A percentile compares a stretch with the other conserved stretches of the same genome.
Evolutionary conservation across 1,139 yeast genomes (phyloP).

Genomic region (Zygosaccharomyces pseudobailii): DNA sequence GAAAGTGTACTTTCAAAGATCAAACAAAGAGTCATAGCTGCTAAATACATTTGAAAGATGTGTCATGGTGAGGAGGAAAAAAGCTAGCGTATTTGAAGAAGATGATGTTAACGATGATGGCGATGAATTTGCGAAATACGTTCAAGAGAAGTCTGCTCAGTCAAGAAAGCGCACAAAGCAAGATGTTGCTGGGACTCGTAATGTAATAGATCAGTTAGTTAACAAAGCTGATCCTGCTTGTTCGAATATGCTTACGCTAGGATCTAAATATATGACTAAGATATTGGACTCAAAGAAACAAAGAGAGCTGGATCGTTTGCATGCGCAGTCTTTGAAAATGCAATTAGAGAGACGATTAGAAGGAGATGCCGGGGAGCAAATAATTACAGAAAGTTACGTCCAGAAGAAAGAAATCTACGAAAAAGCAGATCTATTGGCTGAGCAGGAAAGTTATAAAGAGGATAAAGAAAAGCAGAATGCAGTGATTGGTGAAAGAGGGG

Average conservation of each 20-base stretch:
- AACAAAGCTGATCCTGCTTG: not conserved
- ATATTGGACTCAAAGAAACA: constrained; percentile 16
- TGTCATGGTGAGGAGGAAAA: constrained; percentile 10
- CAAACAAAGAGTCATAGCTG: not conserved
- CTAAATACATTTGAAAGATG: not conserved
- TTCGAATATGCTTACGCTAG: not conserved
- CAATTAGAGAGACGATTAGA: constrained; percentile 10
- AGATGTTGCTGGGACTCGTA: constrained; percentile 3
- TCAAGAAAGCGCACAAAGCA: constrained; percentile 4
- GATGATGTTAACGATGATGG: constrained; percentile 11
- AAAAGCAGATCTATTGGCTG: constrained; percentile 10
- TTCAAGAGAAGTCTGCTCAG: constrained; percentile 11
- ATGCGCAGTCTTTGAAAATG: constrained; percentile 12
- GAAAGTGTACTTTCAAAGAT: not conserved
- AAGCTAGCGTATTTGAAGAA: constrained; percentile 12
- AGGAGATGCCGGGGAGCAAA: not conserved
- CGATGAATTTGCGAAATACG: constrained; percentile 11
- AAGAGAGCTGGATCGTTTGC: constrained; percentile 15
- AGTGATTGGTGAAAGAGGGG: constrained; percentile 2
- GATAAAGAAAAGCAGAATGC: not conserved
- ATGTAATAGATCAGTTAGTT: not conserved
- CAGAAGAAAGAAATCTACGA: constrained; percentile 12
- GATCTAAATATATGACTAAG: constrained; percentile 10
- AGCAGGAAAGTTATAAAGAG: constrained; percentile 5
- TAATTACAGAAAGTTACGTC: constrained; percentile 14